Evolutionary conservation across 495 filamentous ascomycete genomes (phyloP).

Genomic region (Penicillium crystallinum): DNA sequence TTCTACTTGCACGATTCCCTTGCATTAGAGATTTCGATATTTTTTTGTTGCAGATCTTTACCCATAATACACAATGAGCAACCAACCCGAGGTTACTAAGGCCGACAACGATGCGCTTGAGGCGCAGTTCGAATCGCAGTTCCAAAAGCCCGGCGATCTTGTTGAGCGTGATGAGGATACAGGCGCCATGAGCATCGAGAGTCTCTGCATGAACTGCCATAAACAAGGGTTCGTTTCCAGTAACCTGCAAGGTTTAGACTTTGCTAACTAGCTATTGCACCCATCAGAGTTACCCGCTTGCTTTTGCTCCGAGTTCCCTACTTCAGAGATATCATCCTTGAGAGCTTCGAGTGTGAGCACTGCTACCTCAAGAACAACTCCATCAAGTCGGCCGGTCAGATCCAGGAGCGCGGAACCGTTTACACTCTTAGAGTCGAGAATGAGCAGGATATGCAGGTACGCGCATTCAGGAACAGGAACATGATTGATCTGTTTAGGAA

Average conservation of each 20-base stretch:
- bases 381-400: slow-evolving; percentile 81
- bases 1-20: background rate
- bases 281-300: slow-evolving; percentile 62
- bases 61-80: slow-evolving; percentile 21
- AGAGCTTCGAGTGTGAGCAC: slow-evolving; percentile 89
- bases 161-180: slow-evolving; percentile 43
- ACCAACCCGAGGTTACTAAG: slow-evolving; percentile 15
- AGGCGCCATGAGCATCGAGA: slow-evolving; percentile 50
- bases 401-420: slow-evolving; percentile 80
- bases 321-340: slow-evolving; percentile 94
- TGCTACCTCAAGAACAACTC: slow-evolving; percentile 88
- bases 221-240: slow-evolving; percentile 60
- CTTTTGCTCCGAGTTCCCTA: slow-evolving; percentile 87
- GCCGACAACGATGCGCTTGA: slow-evolving; percentile 21
- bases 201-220: slow-evolving; percentile 81
- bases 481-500: background rate
- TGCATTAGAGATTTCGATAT: background rate
- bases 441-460: slow-evolving; percentile 47
- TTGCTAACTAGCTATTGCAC: slow-evolving; percentile 2
- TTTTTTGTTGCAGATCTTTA: background rate
- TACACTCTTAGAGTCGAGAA: slow-evolving; percentile 69
- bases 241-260: background rate
- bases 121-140: slow-evolving; percentile 40
- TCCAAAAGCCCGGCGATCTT: slow-evolving; percentile 41
- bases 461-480: background rate